phyloP scores from a whole-genome alignment of 2,329 filamentous ascomycete species.

The Camptophora hylomeconis region DNA sequence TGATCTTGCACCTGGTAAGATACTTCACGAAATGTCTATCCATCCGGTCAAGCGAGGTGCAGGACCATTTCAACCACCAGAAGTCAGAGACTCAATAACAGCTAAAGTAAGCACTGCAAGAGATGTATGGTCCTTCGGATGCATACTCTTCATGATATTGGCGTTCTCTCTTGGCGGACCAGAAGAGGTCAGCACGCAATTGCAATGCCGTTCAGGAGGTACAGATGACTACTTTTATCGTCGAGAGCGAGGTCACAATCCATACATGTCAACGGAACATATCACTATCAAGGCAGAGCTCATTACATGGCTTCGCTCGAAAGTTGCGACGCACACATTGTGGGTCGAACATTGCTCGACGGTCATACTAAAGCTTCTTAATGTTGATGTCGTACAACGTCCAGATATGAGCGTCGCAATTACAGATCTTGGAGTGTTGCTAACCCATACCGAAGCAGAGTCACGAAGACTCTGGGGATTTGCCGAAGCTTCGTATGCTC shows the following conservation, averaged over 20 bases:
- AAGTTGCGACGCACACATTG: no score
- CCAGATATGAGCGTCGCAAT: slow-evolving; percentile 1
- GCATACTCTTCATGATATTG: slow-evolving; percentile 17
- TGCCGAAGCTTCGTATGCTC: no score
- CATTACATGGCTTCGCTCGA: no score
- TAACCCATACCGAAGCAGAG: not conserved
- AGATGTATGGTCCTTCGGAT: slow-evolving; percentile 31
- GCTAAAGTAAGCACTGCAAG: slow-evolving; percentile 11
- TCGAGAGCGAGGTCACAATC: no score
- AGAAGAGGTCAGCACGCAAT: not conserved
- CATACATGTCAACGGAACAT: no score
- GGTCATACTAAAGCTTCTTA: slow-evolving; percentile 1
- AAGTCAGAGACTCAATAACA: slow-evolving; percentile 1
- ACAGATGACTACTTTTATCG: slow-evolving; percentile 6
- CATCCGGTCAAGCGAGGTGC: not conserved
- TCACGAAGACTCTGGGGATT: no score
- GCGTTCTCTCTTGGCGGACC: slow-evolving; percentile 5
- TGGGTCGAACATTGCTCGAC: not conserved
- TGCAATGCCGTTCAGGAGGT: not conserved
- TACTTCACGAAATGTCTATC: not conserved
- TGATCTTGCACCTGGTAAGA: not conserved
- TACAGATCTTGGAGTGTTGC: not conserved
- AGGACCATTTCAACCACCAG: slow-evolving; percentile 1
- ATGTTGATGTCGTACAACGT: slow-evolving; percentile 1
- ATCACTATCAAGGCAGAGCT: no score